Evolutionary conservation across 2,329 filamentous ascomycete species (phyloP).

Genomic region (Juglanconis sp.): DNA sequence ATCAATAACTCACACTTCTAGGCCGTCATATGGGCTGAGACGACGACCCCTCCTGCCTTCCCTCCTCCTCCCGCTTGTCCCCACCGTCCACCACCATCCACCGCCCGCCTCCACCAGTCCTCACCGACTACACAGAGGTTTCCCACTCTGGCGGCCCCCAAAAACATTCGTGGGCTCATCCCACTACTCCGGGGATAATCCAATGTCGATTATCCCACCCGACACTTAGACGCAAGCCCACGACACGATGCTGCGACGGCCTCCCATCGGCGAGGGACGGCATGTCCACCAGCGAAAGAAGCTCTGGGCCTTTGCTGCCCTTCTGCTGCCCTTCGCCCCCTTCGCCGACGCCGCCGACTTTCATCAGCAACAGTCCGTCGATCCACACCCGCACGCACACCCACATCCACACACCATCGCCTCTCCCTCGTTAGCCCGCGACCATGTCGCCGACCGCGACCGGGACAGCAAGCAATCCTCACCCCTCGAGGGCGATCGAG

Average conservation of each 20-base stretch:
- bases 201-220: constrained; percentile 14
- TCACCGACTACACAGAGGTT: not conserved
- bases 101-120: not conserved
- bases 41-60: not conserved
- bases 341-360: constrained; percentile 45
- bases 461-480: constrained; percentile 4
- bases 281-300: constrained; percentile 36
- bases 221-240: constrained; percentile 13
- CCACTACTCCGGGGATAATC: constrained; percentile 1
- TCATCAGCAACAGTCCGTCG: constrained; percentile 19
- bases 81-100: not conserved
- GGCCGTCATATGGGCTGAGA: constrained; percentile 1
- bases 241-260: constrained; percentile 54
- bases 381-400: constrained; percentile 20
- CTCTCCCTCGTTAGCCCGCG: constrained; percentile 7
- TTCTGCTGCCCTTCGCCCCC: constrained; percentile 44
- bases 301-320: constrained; percentile 45
- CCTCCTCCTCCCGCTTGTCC: not conserved
- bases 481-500: constrained; percentile 15
- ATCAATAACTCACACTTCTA: not conserved
- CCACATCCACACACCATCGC: constrained; percentile 21
- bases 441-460: not conserved
- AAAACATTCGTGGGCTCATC: not conserved
- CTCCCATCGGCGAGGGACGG: constrained; percentile 49
- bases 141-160: not conserved